Evolutionary conservation across 441 rosid genomes (phyloP), one percentile per base, ranked within the genome.

Genomic region (Euphorbia celastroides): DNA sequence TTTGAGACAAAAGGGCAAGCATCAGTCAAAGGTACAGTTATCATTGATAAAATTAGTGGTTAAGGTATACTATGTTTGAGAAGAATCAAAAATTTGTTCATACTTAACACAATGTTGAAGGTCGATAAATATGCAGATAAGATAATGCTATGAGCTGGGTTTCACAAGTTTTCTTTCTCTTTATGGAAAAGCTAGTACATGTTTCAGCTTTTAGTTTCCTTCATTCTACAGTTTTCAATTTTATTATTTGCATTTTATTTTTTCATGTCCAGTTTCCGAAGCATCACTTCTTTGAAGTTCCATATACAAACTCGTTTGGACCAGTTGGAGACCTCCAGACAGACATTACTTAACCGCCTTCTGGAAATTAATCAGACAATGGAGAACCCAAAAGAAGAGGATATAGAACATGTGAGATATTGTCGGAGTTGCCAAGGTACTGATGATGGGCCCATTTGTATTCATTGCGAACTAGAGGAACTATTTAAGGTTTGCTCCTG

Each of bases 301-400:
- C 91, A 94, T 76, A 81, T 94, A 70, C 96, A 88, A 79, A 85
- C 91, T 68, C 83, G 87, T 73, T 71, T 91, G 71, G 97, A 94
- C 80, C 81, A 64, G 55, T 60, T 94, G 76, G 93, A 88, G 83
- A 77, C 79, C 64, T 82, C 91, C 52, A 88, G 97, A 76, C 80
- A 79, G 75, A 81, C 20, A 27, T 78, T 85, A 75, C 76, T 91
- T 19, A 86, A 86, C 74, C 84, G 77, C 65, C 78, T 94, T 71
- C 57, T 84, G 71, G 93, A 91, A 75, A 86, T 94, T 71, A 94
- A 94, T 70, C 79, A 78, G 74, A 84, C 91, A 65, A 82, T 94
- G 96, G 90, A 84, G 71, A 81, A 83, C 65, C 99, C 97, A 64
- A 92, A 76, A 66, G 67, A 76, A 57, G 97, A 88, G 73, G 97